phyloP scores from a whole-genome alignment of 148 eudicot species.

The Talinum fruticosum region DNA sequence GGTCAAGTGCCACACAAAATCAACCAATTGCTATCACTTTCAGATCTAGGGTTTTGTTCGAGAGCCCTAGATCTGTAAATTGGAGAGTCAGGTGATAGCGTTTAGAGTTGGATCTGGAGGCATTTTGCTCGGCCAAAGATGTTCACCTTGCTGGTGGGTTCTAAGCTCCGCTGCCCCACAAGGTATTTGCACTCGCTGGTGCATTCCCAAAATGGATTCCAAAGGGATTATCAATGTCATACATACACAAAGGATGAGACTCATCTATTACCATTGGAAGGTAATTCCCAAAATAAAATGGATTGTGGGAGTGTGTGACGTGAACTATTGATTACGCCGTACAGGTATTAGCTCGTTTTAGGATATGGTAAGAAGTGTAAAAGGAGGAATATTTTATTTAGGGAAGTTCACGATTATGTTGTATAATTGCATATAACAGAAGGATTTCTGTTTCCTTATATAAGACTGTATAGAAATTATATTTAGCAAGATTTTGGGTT shows the following conservation, averaged over 20 bases:
- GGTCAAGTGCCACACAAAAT: neutral
- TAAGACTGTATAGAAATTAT: no score
- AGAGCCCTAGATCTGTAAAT: neutral
- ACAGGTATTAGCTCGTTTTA: no score
- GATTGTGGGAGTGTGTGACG: no score
- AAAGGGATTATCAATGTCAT: no score
- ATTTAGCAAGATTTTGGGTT: no score
- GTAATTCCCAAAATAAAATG: no score
- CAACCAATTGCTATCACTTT: no score
- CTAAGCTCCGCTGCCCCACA: neutral
- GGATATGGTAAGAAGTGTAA: neutral
- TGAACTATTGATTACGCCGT: no score
- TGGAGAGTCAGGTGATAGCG: neutral
- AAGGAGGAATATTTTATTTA: neutral
- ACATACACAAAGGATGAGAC: no score
- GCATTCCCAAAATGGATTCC: no score
- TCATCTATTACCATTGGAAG: no score
- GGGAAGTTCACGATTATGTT: neutral
- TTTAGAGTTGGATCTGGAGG: neutral
- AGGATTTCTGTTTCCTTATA: neutral
- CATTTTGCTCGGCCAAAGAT: neutral
- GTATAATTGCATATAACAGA: neutral
- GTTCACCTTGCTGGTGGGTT: neutral
- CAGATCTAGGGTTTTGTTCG: neutral
- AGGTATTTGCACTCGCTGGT: no score